phyloP scores from a whole-genome alignment of 768 basidiomycete genomes.

The Podaxis sp. region DNA sequence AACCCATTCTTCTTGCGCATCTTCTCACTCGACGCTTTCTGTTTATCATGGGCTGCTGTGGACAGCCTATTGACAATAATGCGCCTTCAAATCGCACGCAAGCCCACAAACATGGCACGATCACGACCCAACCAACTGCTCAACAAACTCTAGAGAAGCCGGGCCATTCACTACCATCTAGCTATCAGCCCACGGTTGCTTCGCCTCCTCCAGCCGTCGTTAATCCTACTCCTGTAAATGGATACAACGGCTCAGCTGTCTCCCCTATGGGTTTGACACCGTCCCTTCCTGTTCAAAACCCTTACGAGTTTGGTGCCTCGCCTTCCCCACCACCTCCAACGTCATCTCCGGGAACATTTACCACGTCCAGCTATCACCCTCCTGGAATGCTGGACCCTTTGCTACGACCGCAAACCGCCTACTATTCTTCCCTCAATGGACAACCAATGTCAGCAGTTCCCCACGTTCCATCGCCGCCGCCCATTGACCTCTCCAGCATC shows the following conservation, averaged over 20 bases:
- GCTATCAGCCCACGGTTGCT: slow-evolving; percentile 36
- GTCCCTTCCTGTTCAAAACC: slow-evolving; percentile 33
- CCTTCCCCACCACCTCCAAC: slow-evolving; percentile 16
- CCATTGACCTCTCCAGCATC: slow-evolving; percentile 17
- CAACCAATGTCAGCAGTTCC: slow-evolving; percentile 20
- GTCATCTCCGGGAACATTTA: slow-evolving; percentile 15
- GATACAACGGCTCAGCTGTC: slow-evolving; percentile 20
- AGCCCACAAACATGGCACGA: slow-evolving; percentile 22
- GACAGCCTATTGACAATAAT: slow-evolving; percentile 34
- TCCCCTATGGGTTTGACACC: slow-evolving; percentile 30
- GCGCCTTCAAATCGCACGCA: slow-evolving; percentile 21
- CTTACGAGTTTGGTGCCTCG: slow-evolving; percentile 23
- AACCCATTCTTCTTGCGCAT: slow-evolving; percentile 6
- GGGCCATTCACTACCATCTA: slow-evolving; percentile 4
- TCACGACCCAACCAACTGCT: slow-evolving; percentile 49
- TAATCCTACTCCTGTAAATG: slow-evolving; percentile 20
- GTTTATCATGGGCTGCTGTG: slow-evolving; percentile 65
- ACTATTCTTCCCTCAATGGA: slow-evolving; percentile 17
- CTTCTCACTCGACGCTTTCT: slow-evolving; percentile 5
- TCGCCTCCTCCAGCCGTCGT: slow-evolving; percentile 40
- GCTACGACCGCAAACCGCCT: slow-evolving; percentile 27
- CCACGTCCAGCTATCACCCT: slow-evolving; percentile 20
- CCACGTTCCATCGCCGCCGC: slow-evolving; percentile 19
- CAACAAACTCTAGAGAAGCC: slow-evolving; percentile 39
- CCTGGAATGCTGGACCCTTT: slow-evolving; percentile 21